These are phyloP conservation scores for Candida labiduridarum DNA, from an alignment of 1,139 yeast genomes.

Conservation along the genomic window DNA sequence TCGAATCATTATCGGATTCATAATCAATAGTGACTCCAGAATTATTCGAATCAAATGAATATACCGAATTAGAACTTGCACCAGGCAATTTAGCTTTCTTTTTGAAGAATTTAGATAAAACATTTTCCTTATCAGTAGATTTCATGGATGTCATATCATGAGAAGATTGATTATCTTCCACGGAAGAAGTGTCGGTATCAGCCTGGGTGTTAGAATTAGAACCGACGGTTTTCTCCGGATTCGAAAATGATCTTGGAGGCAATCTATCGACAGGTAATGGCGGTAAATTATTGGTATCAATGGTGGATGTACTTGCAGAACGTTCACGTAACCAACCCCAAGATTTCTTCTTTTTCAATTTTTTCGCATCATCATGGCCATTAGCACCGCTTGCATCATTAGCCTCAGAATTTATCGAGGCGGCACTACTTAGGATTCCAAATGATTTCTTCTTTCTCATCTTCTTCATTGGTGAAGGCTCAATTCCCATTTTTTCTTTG, in stretches of 20 bases:
- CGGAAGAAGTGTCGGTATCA: neutral
- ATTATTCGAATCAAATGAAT: conserved; percentile 16
- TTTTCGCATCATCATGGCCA: conserved; percentile 22
- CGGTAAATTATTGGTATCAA: conserved; percentile 24
- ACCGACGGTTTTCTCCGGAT: conserved; percentile 26
- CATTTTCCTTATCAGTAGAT: conserved; percentile 38
- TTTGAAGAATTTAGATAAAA: conserved; percentile 47
- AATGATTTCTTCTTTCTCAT: conserved; percentile 27
- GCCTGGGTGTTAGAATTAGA: neutral
- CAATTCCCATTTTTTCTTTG: conserved; percentile 17
- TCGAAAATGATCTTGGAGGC: conserved; percentile 38
- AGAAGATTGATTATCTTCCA: neutral
- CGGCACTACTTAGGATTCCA: conserved; percentile 19
- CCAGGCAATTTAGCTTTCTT: conserved; percentile 40
- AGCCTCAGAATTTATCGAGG: conserved; percentile 3
- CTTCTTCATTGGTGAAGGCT: conserved; percentile 17
- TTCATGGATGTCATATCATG: conserved; percentile 8
- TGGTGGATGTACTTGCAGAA: conserved; percentile 32
- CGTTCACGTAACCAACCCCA: conserved; percentile 47
- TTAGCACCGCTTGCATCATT: neutral
- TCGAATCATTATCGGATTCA: conserved; percentile 30
- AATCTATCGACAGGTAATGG: conserved; percentile 21
- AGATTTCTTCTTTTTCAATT: conserved; percentile 38
- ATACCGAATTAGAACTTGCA: conserved; percentile 9
- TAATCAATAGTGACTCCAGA: conserved; percentile 32